phyloP scores from a whole-genome alignment of 2,329 filamentous ascomycete species.

The Trichoderma afroharzianum region DNA sequence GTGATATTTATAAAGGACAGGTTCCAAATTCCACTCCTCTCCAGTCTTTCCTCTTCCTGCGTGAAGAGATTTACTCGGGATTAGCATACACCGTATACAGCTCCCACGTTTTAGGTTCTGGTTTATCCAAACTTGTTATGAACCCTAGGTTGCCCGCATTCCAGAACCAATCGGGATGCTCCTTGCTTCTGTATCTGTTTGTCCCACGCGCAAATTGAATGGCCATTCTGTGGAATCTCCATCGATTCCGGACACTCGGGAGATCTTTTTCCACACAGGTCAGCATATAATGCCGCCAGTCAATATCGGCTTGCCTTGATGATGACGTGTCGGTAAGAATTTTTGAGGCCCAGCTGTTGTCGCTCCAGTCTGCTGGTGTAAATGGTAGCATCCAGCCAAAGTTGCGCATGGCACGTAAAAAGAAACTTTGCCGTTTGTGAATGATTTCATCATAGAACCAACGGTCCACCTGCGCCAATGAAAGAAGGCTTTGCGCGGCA shows the following conservation, averaged over 20 bases:
- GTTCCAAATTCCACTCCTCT: background rate
- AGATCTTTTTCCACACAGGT: background rate
- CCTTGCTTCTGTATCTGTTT: background rate
- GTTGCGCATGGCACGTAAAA: background rate
- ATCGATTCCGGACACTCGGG: background rate
- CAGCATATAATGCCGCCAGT: slow-evolving; percentile 1
- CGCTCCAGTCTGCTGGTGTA: slow-evolving; percentile 1
- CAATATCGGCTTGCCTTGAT: background rate
- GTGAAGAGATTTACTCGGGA: background rate
- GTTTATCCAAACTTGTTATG: background rate
- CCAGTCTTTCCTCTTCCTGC: background rate
- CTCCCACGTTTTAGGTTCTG: background rate
- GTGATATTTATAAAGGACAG: background rate
- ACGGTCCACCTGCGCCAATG: background rate
- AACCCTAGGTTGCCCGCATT: background rate
- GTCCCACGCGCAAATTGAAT: background rate
- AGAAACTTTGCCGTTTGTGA: background rate
- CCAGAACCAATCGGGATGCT: background rate
- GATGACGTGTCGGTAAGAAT: background rate
- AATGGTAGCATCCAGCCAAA: slow-evolving; percentile 11
- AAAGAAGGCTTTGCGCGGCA: background rate
- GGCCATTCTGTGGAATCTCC: slow-evolving; percentile 5
- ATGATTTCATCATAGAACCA: slow-evolving; percentile 3
- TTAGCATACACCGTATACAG: background rate
- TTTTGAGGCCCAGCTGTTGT: background rate